Base-by-base conservation (phyloP, 148 eudicot genomes). In the Chenopodium album region DNA sequence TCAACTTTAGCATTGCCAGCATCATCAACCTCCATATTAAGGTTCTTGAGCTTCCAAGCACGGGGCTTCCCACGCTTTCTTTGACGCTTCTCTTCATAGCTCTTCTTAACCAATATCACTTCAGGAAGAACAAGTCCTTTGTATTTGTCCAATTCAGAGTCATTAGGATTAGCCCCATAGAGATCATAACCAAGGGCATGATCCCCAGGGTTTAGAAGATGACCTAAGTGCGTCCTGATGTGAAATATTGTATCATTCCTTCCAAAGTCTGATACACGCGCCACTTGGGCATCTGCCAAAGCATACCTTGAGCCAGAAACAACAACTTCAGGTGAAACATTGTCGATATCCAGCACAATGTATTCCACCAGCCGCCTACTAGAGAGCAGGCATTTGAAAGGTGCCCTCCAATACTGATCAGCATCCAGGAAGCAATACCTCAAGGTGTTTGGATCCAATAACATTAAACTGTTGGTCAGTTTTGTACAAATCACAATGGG, bases 181-280 rank as follows among this genome's bases (percentile, higher is more conserved):
- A 93, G 79, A 76, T 93, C 95, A 80, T 90, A 93, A 31, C 97
- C 97, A 75, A 92, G 93, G 70, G 94, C 92, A 76, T 87, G 81
- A 80, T 91, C 92, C 20, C 97, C 97, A 2, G 94, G 86, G 59
- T 32, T 84, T 47, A 91, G 72, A 50, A 89, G 87, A 86, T 88
- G 94, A 73, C 97, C 94, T 73, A 92, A 48, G 88, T 92, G 94
- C 26, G 92, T 91, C 76, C 87, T 89, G 63, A 91, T 83, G 46
- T 74, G 56, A 74, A 90, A 88, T 32, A 92, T 87, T 4, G 77
- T 86, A 79, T 91, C 91, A 82, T 92, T 91, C 73, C 76, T 89
- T 16, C 97, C 94, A 74, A 90, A 90, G 80, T 93, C 92, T 37
- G 97, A 89, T n/a, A 91, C 86, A 31, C 92, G 89, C 23, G 90